Conservation (phyloP, 2,329 filamentous ascomycete species). For the Exophiala spinifera region DNA sequence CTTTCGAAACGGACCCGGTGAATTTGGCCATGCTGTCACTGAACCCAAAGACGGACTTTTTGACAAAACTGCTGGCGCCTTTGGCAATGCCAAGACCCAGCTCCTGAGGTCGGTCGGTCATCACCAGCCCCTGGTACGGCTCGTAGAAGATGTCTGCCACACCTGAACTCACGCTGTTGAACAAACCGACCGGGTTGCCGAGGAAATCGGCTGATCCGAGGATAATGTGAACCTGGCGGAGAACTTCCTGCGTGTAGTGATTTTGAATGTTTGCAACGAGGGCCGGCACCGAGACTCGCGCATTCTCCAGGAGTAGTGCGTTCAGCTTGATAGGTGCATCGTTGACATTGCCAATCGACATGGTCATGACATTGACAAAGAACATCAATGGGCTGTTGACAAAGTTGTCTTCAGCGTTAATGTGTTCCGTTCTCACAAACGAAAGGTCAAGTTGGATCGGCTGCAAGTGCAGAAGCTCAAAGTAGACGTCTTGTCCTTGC, state of each 20-base stretch:
- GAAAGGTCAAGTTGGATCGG: constrained; percentile 97
- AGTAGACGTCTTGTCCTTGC: constrained; percentile 91
- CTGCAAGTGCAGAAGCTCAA: constrained; percentile 93
- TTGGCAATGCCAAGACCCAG: constrained; percentile 94
- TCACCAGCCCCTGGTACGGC: constrained; percentile 94
- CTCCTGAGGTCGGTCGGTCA: constrained; percentile 92
- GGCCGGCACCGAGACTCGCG: constrained; percentile 80
- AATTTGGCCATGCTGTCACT: constrained; percentile 97
- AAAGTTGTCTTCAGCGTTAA: constrained; percentile 93
- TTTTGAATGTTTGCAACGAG: constrained; percentile 82
- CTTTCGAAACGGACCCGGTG: constrained; percentile 95
- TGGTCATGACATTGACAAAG: constrained; percentile 96
- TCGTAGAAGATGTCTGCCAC: constrained; percentile 99
- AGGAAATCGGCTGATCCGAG: constrained; percentile 96
- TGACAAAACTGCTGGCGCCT: constrained; percentile 93
- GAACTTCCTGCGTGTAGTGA: constrained; percentile 94
- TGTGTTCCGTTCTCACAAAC: constrained; percentile 91
- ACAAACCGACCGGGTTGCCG: constrained; percentile 93
- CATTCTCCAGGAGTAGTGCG: constrained; percentile 90
- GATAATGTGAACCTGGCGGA: constrained; percentile 96
- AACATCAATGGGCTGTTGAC: constrained; percentile 96
- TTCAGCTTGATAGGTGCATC: constrained; percentile 94
- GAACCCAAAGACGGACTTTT: constrained; percentile 97
- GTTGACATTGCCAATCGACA: constrained; percentile 99
- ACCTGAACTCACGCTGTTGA: constrained; percentile 97